Percentiles rank a stretch among this genome's conserved stretches.
These are phyloP conservation scores for Populus hybrid DNA, from an alignment of 441 rosid species.

Conservation along the genomic window DNA sequence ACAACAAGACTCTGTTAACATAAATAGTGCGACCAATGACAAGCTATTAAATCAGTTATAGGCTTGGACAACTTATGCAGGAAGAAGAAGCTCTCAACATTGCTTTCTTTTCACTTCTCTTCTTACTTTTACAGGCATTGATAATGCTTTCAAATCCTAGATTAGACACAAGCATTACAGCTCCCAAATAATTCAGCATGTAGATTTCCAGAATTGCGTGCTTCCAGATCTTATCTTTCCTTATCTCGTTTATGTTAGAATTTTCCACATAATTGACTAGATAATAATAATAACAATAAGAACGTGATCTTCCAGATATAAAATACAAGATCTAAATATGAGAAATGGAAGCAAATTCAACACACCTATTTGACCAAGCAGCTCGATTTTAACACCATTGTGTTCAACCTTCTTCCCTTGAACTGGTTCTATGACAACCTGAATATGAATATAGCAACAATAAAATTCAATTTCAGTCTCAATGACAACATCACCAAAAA, in stretches of 20 bases:
- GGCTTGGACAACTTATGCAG: background rate
- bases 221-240: background rate
- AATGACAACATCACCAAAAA: background rate
- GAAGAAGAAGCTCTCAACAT: background rate
- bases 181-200: background rate
- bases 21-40: background rate
- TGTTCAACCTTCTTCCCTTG: conserved; percentile 95
- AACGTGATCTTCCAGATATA: background rate
- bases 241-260: background rate
- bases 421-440: conserved; percentile 74
- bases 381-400: conserved; percentile 84
- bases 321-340: background rate
- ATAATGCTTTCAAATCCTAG: background rate
- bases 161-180: background rate
- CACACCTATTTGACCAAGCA: conserved; percentile 93
- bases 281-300: background rate
- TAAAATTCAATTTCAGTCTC: conserved; percentile 8
- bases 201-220: background rate
- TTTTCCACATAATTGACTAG: background rate
- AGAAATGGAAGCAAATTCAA: conserved; percentile 5
- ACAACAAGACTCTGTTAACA: background rate
- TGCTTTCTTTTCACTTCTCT: background rate
- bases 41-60: background rate
- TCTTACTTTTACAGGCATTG: background rate
- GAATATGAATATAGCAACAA: conserved; percentile 7